Base-by-base conservation (phyloP, 1,284 basidiomycete genomes). In the Ceratobasidium theobromae region DNA sequence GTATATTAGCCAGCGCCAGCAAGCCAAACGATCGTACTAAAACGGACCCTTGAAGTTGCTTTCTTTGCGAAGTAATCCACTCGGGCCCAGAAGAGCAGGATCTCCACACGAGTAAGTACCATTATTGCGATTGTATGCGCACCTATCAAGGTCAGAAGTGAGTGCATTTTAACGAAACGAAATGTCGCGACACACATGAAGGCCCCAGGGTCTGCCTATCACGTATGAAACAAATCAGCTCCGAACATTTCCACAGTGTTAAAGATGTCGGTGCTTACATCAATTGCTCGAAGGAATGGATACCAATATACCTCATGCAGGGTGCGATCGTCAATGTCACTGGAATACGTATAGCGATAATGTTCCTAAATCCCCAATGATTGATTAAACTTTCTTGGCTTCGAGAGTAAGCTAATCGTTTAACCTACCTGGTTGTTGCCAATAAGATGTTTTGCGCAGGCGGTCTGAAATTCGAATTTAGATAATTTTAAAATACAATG, bases 271-370 rank as follows among this genome's bases (percentile, higher is more conserved):
- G 30, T 32, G 14, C 60, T 38, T 32, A 68, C 67, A 27, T 69
- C 68, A 18, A 69, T 55, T 1, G 68, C 66, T 12, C 66, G 64
- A 30, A 67, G 58, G 38, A 67, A 69, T 35, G 64, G 64, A 11
- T 53, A 60, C 57, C 58, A 55, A 53, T 69, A 69, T 4, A 69
- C 48, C 53, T 69, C 68, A 21, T 65, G 65, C 30, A 64, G 27
- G 3, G 68, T 69, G 18, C 68, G 65, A 40, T 69, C 68, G 53
- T 69, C 68, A n/a, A 69, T 55, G 32, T 69, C 68, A 30, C 57
- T 67, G 25, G 58, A 65, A 48, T 57, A 64, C 12, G 66, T 64
- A 27, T 64, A 69, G n/a, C 68, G 55, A 53, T 67, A 62, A 16
- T 57, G 64, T 33, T 57, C 53, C 60, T 64, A 9, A 21, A 53